These are phyloP conservation scores for Metschnikowia cubensis DNA, from an alignment of 805 yeast species.

Conservation along the genomic window DNA sequence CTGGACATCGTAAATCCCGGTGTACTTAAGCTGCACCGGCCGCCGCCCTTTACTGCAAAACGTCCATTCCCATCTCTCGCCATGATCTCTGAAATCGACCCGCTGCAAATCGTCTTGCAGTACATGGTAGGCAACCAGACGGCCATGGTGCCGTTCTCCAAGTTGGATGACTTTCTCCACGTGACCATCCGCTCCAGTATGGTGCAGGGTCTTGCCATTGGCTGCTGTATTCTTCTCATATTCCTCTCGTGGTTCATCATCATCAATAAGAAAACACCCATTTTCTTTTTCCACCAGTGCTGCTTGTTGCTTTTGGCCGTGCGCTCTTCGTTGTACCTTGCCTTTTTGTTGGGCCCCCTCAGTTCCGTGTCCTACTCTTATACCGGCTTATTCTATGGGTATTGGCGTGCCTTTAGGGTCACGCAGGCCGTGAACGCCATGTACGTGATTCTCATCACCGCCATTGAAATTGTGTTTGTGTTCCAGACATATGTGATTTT, in stretches of 20 bases:
- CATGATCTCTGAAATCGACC: constrained; percentile 9
- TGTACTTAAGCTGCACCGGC: not conserved
- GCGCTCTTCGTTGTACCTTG: constrained; percentile 58
- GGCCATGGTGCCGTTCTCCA: constrained; percentile 9
- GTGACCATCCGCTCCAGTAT: constrained; percentile 8
- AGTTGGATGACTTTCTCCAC: constrained; percentile 7
- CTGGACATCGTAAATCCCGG: not conserved
- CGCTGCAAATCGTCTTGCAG: constrained; percentile 10
- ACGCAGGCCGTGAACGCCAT: constrained; percentile 62
- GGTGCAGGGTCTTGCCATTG: constrained; percentile 15
- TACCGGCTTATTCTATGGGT: constrained; percentile 28
- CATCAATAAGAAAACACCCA: constrained; percentile 56
- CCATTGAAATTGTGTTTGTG: constrained; percentile 62
- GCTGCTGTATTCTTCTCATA: constrained; percentile 14
- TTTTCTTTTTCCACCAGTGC: constrained; percentile 67
- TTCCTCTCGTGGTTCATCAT: constrained; percentile 16
- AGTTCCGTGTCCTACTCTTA: constrained; percentile 44
- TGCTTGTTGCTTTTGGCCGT: constrained; percentile 54
- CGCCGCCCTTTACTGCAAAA: not conserved
- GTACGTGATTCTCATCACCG: constrained; percentile 54
- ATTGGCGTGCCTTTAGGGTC: constrained; percentile 36
- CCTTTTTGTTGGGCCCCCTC: constrained; percentile 50
- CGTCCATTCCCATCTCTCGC: not conserved
- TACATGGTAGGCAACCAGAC: constrained; percentile 9
- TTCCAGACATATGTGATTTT: constrained; percentile 73